phyloP scores from a whole-genome alignment of 345 rosid species.

The Brassica carinata region DNA sequence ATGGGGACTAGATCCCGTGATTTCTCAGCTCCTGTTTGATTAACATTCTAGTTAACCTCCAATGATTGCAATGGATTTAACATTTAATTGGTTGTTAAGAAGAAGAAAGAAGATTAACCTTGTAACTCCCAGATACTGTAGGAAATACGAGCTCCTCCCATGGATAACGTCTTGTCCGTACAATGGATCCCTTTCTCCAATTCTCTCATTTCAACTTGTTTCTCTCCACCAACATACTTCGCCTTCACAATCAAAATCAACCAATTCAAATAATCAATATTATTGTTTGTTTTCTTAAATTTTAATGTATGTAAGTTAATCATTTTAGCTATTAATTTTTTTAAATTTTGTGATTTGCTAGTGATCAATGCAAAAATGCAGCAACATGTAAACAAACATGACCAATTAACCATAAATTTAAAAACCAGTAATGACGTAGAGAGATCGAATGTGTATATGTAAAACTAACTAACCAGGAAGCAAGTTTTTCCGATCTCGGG shows the following conservation, averaged over 20 bases:
- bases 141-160: slow-evolving; percentile 75
- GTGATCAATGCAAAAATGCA: neutral
- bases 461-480: slow-evolving; percentile 60
- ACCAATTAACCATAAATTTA: neutral
- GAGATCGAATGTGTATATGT: neutral
- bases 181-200: slow-evolving; percentile 54
- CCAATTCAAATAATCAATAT: neutral
- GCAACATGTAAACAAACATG: neutral
- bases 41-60: neutral
- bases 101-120: slow-evolving; percentile 26
- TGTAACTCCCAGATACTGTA: slow-evolving; percentile 84
- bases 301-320: too few species aligned
- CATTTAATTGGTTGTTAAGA: neutral
- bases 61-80: neutral
- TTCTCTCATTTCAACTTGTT: slow-evolving; percentile 41
- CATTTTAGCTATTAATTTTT: neutral
- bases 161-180: slow-evolving; percentile 68
- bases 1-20: slow-evolving; percentile 53
- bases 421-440: neutral
- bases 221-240: slow-evolving; percentile 77
- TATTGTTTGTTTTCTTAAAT: neutral
- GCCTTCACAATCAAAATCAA: slow-evolving; percentile 45
- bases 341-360: neutral
- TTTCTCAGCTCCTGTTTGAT: slow-evolving; percentile 55
- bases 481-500: slow-evolving; percentile 73